Conservation (phyloP, 306 rosid species). For the Acacia acuminata region DNA sequence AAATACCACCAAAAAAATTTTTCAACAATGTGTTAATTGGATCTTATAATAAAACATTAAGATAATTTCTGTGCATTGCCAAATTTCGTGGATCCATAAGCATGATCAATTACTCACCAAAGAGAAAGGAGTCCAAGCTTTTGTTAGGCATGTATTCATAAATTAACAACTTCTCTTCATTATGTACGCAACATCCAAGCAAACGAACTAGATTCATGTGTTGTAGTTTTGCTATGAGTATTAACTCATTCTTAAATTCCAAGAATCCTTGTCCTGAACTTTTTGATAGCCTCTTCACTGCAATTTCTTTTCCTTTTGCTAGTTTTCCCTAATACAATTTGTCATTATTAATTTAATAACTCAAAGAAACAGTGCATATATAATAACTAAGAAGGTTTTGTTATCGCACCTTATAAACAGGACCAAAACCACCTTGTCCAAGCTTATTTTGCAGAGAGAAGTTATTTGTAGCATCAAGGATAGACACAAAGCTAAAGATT, state of each 20-base stretch:
- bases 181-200: not conserved
- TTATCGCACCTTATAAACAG: not conserved
- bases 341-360: not conserved
- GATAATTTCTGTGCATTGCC: too few species aligned
- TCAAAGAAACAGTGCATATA: not conserved
- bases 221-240: not conserved
- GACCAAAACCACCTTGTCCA: not conserved
- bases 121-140: not conserved
- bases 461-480: not conserved
- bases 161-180: not conserved
- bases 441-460: not conserved
- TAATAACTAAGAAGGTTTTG: not conserved
- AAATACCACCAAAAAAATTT: not conserved
- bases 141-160: not conserved
- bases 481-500: not conserved
- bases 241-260: not conserved
- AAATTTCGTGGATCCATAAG: too few species aligned
- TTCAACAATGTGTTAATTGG: not conserved
- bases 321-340: not conserved
- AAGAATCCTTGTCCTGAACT: not conserved
- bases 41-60: not conserved
- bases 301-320: not conserved
- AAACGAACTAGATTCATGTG: not conserved
- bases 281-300: not conserved
- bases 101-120: not conserved